Percentiles rank a stretch among this genome's conserved stretches.
These are phyloP conservation scores for Verticillium nonalfalfae DNA, from an alignment of 2,329 filamentous ascomycete species.

Conservation along the genomic window DNA sequence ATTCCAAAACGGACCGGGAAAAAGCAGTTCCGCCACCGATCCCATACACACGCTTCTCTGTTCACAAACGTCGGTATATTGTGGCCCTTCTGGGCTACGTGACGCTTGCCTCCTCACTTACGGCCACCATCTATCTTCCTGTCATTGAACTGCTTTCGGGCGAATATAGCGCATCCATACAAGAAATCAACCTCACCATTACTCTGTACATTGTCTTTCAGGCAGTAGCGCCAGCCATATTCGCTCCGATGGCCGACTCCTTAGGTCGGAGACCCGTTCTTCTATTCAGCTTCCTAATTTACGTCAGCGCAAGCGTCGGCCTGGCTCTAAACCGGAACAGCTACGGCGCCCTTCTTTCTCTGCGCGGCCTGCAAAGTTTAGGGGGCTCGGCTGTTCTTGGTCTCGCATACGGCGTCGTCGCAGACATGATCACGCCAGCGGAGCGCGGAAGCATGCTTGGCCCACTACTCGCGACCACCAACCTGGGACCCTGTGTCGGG, in stretches of 20 bases:
- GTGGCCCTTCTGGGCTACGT: not conserved
- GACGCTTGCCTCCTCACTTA: not conserved
- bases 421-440: not conserved
- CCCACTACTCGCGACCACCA: not conserved
- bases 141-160: not conserved
- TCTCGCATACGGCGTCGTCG: not conserved
- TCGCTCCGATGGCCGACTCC: not conserved
- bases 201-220: not conserved
- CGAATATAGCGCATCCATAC: not conserved
- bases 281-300: constrained; percentile 38
- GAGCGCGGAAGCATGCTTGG: not conserved
- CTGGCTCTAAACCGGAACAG: constrained; percentile 22
- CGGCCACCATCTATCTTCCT: not conserved
- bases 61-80: too few relatives aligned
- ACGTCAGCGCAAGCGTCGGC: constrained; percentile 37
- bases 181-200: not conserved
- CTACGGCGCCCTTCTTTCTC: constrained; percentile 36
- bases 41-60: too few relatives aligned
- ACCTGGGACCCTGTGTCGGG: not conserved
- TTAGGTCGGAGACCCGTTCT: constrained; percentile 32
- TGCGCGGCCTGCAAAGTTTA: constrained; percentile 43
- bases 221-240: not conserved
- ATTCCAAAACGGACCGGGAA: too few relatives aligned
- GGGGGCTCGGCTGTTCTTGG: constrained; percentile 18
- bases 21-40: too few relatives aligned